phyloP scores from a whole-genome alignment of 768 basidiomycete genomes.

The Mycena belliarum region DNA sequence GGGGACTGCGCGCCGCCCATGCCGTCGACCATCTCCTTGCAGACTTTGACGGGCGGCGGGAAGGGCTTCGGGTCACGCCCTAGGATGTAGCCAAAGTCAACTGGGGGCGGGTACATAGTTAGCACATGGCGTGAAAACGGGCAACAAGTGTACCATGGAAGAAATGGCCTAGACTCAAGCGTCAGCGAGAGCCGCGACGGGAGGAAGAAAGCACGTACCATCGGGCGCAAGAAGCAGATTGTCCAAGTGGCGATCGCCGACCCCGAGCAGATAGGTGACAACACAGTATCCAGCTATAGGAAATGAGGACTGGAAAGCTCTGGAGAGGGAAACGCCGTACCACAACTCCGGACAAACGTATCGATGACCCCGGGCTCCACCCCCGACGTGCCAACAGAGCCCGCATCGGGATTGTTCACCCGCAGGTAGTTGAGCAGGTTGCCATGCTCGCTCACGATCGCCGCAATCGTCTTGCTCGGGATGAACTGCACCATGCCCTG shows the following conservation, averaged over 20 bases:
- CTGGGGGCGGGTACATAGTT: constrained; percentile 41
- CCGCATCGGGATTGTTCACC: constrained; percentile 87
- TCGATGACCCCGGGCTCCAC: constrained; percentile 95
- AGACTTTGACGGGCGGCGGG: constrained; percentile 97
- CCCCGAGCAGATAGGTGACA: constrained; percentile 92
- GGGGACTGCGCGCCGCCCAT: constrained; percentile 97
- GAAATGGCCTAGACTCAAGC: constrained; percentile 68
- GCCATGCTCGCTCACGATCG: constrained; percentile 91
- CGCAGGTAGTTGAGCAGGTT: constrained; percentile 86
- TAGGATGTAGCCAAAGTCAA: constrained; percentile 98
- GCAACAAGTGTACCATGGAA: constrained; percentile 73
- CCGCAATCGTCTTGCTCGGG: constrained; percentile 92
- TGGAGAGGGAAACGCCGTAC: constrained; percentile 47
- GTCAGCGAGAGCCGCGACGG: neutral
- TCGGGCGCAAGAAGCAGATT: constrained; percentile 92
- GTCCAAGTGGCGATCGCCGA: constrained; percentile 96
- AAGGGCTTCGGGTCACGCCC: constrained; percentile 98
- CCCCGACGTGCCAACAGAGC: constrained; percentile 90
- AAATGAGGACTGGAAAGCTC: constrained; percentile 16
- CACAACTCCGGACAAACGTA: constrained; percentile 95
- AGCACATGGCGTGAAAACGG: neutral
- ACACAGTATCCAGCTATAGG: constrained; percentile 94
- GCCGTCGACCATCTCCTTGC: constrained; percentile 99
- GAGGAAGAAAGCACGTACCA: constrained; percentile 45
- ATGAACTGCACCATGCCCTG: constrained; percentile 98